Conservation (phyloP, 371 early-diverging fungal genomes). For the Cokeromyces recurvatus region DNA sequence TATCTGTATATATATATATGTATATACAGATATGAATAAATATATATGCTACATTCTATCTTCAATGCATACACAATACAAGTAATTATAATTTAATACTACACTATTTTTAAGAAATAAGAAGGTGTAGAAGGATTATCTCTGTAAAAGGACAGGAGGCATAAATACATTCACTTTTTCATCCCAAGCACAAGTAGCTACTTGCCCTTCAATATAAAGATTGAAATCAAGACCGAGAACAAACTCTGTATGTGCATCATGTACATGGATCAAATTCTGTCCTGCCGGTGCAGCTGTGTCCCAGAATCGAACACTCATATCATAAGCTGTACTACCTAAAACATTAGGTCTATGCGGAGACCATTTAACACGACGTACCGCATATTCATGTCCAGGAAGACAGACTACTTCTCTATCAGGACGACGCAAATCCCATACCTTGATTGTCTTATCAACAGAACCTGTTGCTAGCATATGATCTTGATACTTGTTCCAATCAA, state of each 20-base stretch:
- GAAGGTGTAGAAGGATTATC: too few relatives aligned
- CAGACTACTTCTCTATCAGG: conserved; percentile 64
- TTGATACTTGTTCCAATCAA: conserved; percentile 96
- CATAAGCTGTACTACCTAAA: conserved; percentile 81
- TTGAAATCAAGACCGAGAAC: conserved; percentile 91
- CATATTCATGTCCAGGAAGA: conserved; percentile 85
- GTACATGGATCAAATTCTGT: conserved; percentile 55
- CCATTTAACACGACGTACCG: conserved; percentile 84
- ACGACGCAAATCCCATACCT: conserved; percentile 87
- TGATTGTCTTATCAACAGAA: conserved; percentile 82
- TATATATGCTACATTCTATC: too few relatives aligned
- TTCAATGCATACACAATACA: too few relatives aligned
- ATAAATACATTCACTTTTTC: conserved; percentile 71
- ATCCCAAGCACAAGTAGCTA: conserved; percentile 95
- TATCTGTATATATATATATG: too few relatives aligned
- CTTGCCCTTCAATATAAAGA: conserved; percentile 75
- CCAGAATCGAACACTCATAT: conserved; percentile 94
- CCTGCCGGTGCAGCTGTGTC: conserved; percentile 62
- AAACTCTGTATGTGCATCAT: conserved; percentile 90
- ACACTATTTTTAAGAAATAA: too few relatives aligned
- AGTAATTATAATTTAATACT: too few relatives aligned
- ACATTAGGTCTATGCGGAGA: conserved; percentile 84
- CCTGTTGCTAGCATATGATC: conserved; percentile 77
- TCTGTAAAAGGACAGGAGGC: conserved; percentile 41
- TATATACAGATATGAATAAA: too few relatives aligned